Evolutionary conservation across 2,329 filamentous ascomycete species (phyloP), one percentile per base, ranked within the genome.

Genomic region (Sordariomycetes sp.): DNA sequence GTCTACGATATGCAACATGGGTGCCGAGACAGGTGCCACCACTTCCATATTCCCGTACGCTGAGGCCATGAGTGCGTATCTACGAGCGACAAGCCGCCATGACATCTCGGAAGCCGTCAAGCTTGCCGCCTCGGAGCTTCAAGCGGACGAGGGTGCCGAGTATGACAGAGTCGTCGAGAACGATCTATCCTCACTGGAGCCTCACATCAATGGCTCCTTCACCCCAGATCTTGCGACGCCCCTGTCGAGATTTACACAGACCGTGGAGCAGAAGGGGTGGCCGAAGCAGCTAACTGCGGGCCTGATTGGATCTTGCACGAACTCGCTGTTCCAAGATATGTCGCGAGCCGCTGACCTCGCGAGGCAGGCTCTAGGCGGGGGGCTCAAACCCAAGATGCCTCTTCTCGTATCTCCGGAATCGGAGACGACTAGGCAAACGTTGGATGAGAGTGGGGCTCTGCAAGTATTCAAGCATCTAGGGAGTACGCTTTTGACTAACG

Each of bases 161-260:
- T 99, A 97, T 73, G 94, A 99, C 73, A 82, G 97, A 76, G 74
- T 96, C 64, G 90, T 97, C 67, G 92, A 96, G 76, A 89, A 99
- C 76, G 92, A 99, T 79, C 82, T 99, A 57, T 87, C 83, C 59
- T 87, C 92, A 74, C 86, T 99, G 54, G 94, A 99, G 79, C 94
- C 94, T 64, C 90, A 97, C 72, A 90, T 99, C 78, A 99, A 99
- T 79, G 94, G 94, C 63, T 94, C 94, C 62, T 97, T 97, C 83
- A 99, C 94, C 32, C 94, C 94, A 61, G 94, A 99, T 83, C 80
- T 99, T 75, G 91, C 90, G 58, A 97, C 94, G 10, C 94, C 94
- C 55, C 95, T 99, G 71, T 96, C 90, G 76, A 94, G 96, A 79
- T 96, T 97, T 78, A 90, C 87, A 74, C 86, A 94, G 68, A 89